These are phyloP conservation scores for Boletus rubropictus DNA, from an alignment of 768 basidiomycete species.

Conservation along the genomic window DNA sequence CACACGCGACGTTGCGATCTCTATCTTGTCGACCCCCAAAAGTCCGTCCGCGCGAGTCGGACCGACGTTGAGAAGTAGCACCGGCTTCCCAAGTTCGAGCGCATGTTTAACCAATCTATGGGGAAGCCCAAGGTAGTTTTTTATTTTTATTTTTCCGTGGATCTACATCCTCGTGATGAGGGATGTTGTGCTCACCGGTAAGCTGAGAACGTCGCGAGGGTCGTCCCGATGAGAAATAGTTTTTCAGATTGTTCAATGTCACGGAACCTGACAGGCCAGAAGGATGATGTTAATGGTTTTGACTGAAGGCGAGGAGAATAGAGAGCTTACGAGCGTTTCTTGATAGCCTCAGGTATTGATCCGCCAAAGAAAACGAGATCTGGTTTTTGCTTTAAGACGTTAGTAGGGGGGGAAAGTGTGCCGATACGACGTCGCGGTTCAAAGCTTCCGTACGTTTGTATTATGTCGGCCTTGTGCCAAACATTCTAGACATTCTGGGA, in stretches of 20 bases:
- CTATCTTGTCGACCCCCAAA: constrained; percentile 70
- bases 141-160: too few relatives aligned
- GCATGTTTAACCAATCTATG: constrained; percentile 75
- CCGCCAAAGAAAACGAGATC: constrained; percentile 88
- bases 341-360: constrained; percentile 62
- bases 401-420: constrained; percentile 17
- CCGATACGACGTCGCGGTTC: not conserved
- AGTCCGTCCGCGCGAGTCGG: constrained; percentile 79
- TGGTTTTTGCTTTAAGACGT: constrained; percentile 56
- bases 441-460: constrained; percentile 46
- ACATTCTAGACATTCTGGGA: constrained; percentile 76
- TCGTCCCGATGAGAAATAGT: constrained; percentile 81
- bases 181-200: constrained; percentile 49
- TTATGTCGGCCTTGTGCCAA: constrained; percentile 49
- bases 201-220: constrained; percentile 89
- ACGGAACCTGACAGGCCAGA: constrained; percentile 38
- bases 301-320: not conserved
- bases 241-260: constrained; percentile 57
- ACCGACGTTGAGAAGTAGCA: constrained; percentile 80
- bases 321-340: constrained; percentile 61
- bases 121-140: not conserved
- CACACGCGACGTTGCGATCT: constrained; percentile 67
- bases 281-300: not conserved
- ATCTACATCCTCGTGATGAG: not conserved
- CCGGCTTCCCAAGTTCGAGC: constrained; percentile 64